Conservation (phyloP, 2,329 filamentous ascomycete genomes). For the Fusarium sp. region DNA sequence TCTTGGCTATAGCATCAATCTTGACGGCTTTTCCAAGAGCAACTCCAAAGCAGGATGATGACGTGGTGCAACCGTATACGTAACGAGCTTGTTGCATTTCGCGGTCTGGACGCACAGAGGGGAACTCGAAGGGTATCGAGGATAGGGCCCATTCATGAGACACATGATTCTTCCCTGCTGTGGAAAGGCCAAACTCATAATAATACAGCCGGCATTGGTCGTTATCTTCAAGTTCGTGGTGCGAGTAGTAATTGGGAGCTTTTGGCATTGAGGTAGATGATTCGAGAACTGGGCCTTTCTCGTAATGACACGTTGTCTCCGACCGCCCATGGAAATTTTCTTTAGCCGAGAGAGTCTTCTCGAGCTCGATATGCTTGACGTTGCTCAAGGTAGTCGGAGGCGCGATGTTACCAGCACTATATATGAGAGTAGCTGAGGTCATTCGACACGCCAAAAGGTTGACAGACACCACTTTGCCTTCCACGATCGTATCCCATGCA, state of each 20-base stretch:
- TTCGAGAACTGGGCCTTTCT: background rate
- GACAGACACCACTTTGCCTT: constrained; percentile 49
- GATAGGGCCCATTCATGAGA: constrained; percentile 73
- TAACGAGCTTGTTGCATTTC: constrained; percentile 70
- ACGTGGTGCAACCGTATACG: constrained; percentile 75
- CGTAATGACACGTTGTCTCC: background rate
- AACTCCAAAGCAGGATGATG: constrained; percentile 66
- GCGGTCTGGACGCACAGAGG: constrained; percentile 64
- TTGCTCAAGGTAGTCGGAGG: constrained; percentile 23
- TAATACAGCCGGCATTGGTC: constrained; percentile 79
- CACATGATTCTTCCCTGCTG: constrained; percentile 52
- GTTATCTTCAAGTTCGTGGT: constrained; percentile 67
- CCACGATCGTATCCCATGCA: constrained; percentile 66
- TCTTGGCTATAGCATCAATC: constrained; percentile 73
- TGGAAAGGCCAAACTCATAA: constrained; percentile 67
- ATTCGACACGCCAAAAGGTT: constrained; percentile 75
- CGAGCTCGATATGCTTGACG: rapidly evolving
- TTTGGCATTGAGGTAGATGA: background rate
- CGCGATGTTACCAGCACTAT: constrained; percentile 71
- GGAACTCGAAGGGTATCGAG: constrained; percentile 76
- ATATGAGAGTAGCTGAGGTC: constrained; percentile 74
- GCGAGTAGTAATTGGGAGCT: rapidly evolving
- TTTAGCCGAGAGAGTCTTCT: background rate
- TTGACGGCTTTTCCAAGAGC: constrained; percentile 74
- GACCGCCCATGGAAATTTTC: rapidly evolving